A percentile compares a stretch with the other conserved stretches of the same genome.
phyloP scores from a whole-genome alignment of 2,329 filamentous ascomycete species.

The Dothidotthia symphoricarpi region DNA sequence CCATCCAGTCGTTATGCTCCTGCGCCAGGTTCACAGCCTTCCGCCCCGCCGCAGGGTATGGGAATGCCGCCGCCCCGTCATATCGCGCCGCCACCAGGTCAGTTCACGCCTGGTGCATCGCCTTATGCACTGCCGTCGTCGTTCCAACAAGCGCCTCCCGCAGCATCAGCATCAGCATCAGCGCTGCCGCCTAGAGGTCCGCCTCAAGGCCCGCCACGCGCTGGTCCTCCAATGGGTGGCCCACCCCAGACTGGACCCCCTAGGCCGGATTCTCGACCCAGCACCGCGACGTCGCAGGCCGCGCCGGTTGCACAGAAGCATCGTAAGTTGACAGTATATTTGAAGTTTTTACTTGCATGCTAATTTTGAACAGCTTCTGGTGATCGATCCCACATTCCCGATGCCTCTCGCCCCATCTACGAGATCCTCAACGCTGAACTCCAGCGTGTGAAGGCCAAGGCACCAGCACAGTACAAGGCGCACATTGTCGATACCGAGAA shows the following conservation, averaged over 20 bases:
- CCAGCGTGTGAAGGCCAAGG: conserved; percentile 81
- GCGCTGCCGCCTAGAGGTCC: conserved; percentile 45
- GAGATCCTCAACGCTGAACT: conserved; percentile 81
- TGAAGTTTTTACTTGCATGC: conserved; percentile 8
- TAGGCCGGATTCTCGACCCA: conserved; percentile 43
- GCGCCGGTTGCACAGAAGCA: conserved; percentile 62
- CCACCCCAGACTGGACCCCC: conserved; percentile 41
- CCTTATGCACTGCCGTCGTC: conserved; percentile 40
- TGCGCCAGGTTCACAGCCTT: conserved; percentile 58
- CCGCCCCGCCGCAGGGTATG: conserved; percentile 32
- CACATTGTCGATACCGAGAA: conserved; percentile 95
- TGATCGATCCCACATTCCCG: conserved; percentile 85
- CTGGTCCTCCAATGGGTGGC: conserved; percentile 39
- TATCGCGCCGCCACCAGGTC: conserved; percentile 46
- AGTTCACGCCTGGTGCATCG: conserved; percentile 21
- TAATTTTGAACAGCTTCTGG: conserved; percentile 56
- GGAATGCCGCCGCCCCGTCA: conserved; percentile 44
- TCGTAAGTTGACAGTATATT: conserved; percentile 53
- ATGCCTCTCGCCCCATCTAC: conserved; percentile 71
- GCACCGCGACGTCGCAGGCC: conserved; percentile 52
- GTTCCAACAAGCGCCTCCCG: conserved; percentile 40
- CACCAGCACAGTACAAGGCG: conserved; percentile 78
- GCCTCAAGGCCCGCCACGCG: conserved; percentile 45
- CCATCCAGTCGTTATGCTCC: conserved; percentile 62
- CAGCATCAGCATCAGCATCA: conserved; percentile 43